These are phyloP conservation scores for Hyparrhenia diplandra DNA, from an alignment of 176 grass and related monocot genomes.

Conservation along the genomic window DNA sequence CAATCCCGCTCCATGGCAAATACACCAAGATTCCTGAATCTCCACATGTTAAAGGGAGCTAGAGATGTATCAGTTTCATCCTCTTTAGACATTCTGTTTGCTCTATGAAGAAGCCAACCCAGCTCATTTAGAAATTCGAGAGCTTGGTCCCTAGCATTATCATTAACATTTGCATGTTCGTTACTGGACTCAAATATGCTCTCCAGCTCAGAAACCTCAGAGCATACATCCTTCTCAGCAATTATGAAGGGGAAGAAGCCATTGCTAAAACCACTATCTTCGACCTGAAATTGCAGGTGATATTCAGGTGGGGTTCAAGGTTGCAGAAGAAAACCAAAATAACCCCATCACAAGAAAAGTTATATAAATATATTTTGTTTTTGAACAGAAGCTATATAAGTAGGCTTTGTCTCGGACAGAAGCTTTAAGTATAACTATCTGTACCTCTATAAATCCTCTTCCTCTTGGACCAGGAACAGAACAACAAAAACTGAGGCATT, in stretches of 20 bases:
- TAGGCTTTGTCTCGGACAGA: neutral
- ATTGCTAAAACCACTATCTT: slow-evolving; percentile 86
- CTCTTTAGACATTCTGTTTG: slow-evolving; percentile 36
- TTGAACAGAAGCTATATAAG: neutral
- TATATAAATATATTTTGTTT: neutral
- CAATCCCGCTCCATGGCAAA: slow-evolving; percentile 80
- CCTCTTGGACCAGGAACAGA: slow-evolving; percentile 65
- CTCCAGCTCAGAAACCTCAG: slow-evolving; percentile 82
- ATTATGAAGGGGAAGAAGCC: slow-evolving; percentile 96
- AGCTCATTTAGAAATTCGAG: slow-evolving; percentile 88
- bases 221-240: slow-evolving; percentile 87
- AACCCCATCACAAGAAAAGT: neutral
- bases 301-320: slow-evolving; percentile 11
- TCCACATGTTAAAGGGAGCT: slow-evolving; percentile 45
- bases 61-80: slow-evolving; percentile 19
- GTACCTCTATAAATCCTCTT: slow-evolving; percentile 97
- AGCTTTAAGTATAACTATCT: neutral
- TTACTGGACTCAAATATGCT: slow-evolving; percentile 48
- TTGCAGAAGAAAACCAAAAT: slow-evolving; percentile 7
- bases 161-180: slow-evolving; percentile 24
- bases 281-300: slow-evolving; percentile 50
- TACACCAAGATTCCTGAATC: slow-evolving; percentile 67
- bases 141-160: slow-evolving; percentile 66
- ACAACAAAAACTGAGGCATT: slow-evolving; percentile 76
- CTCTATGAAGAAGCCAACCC: slow-evolving; percentile 88